phyloP scores from a whole-genome alignment of 352 stramenopile species.

The Phytophthora capsici region DNA sequence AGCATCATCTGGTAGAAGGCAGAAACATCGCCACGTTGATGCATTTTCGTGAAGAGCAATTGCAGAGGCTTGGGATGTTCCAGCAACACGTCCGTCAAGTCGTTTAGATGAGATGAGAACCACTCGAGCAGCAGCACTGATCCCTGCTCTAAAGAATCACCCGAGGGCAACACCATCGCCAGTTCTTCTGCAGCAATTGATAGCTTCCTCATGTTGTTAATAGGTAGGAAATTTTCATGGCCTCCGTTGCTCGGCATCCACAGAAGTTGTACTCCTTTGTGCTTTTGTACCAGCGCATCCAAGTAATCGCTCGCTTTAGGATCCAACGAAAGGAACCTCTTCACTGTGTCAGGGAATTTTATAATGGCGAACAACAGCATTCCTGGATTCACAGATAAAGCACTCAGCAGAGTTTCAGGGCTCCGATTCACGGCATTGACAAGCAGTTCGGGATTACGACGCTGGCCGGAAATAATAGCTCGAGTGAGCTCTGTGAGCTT shows the following conservation, averaged over 20 bases:
- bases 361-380: slow-evolving; percentile 78
- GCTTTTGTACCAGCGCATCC: slow-evolving; percentile 51
- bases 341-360: slow-evolving; percentile 70
- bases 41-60: slow-evolving; percentile 70
- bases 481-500: slow-evolving; percentile 48
- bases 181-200: slow-evolving; percentile 26
- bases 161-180: slow-evolving; percentile 12
- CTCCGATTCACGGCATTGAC: slow-evolving; percentile 69
- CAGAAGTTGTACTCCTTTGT: slow-evolving; percentile 66
- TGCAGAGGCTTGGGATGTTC: slow-evolving; percentile 63
- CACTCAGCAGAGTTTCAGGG: slow-evolving; percentile 70
- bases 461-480: slow-evolving; percentile 57
- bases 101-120: slow-evolving; percentile 59
- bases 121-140: slow-evolving; percentile 55
- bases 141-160: slow-evolving; percentile 26
- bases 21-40: slow-evolving; percentile 51
- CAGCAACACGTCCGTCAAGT: slow-evolving; percentile 62
- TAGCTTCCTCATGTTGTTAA: slow-evolving; percentile 11
- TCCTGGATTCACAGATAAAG: slow-evolving; percentile 63
- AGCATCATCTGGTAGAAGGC: slow-evolving; percentile 75
- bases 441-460: slow-evolving; percentile 60
- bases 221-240: slow-evolving; percentile 13
- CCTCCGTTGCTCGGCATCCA: slow-evolving; percentile 45
- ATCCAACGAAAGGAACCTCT: slow-evolving; percentile 71
- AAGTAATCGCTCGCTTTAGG: slow-evolving; percentile 60